Conservation (phyloP, 768 basidiomycete species). For the Cubamyces sp. region DNA sequence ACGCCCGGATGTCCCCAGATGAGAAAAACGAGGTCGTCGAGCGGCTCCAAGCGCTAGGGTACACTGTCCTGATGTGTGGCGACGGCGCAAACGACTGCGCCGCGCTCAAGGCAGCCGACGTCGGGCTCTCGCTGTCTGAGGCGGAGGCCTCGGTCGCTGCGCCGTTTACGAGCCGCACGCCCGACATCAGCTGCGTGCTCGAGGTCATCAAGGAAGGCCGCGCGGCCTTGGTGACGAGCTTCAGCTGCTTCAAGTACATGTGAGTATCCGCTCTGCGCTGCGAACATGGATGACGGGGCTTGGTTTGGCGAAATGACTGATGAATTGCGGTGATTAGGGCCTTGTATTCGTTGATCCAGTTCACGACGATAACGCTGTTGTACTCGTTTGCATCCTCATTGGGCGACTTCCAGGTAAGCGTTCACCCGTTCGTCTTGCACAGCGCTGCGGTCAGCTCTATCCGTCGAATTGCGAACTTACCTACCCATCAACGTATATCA, state of each 20-base stretch:
- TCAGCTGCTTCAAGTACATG: constrained; percentile 99
- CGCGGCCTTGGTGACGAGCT: constrained; percentile 95
- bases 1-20: constrained; percentile 98
- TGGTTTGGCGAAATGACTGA: background rate
- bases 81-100: constrained; percentile 99
- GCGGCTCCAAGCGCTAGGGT: constrained; percentile 88
- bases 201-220: constrained; percentile 97
- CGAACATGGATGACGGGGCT: background rate
- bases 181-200: constrained; percentile 94
- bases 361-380: constrained; percentile 94
- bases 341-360: constrained; percentile 96
- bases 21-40: constrained; percentile 99
- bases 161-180: constrained; percentile 91
- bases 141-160: constrained; percentile 99
- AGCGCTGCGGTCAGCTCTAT: background rate
- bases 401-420: constrained; percentile 89
- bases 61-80: constrained; percentile 97
- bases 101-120: constrained; percentile 97
- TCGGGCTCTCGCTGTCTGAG: constrained; percentile 94
- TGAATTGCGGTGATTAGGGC: constrained; percentile 61
- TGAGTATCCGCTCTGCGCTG: constrained; percentile 44
- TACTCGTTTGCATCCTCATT: constrained; percentile 97
- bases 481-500: constrained; percentile 21
- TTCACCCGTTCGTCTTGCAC: too few relatives aligned
- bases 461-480: background rate